Conservation (phyloP, 2,329 filamentous ascomycete species). For the Monosporascus sp. region DNA sequence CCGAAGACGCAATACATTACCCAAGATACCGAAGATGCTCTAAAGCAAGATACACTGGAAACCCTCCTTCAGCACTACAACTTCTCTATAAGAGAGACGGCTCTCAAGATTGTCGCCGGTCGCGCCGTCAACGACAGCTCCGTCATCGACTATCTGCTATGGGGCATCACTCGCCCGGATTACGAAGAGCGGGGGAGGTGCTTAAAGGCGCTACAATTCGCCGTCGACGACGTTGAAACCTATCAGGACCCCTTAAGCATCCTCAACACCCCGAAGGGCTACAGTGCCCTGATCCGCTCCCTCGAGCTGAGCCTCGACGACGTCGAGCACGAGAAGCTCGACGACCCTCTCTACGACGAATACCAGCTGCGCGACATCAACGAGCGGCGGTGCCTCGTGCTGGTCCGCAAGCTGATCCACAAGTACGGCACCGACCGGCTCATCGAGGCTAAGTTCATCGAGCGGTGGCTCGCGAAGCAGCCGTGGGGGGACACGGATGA, state of each 20-base stretch:
- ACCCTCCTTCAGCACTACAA: slow-evolving; percentile 67
- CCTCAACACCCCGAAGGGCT: slow-evolving; percentile 46
- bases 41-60: slow-evolving; percentile 60
- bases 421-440: slow-evolving; percentile 53
- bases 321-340: slow-evolving; percentile 43
- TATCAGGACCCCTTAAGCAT: slow-evolving; percentile 36
- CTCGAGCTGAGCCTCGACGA: slow-evolving; percentile 52
- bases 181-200: slow-evolving; percentile 55
- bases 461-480: slow-evolving; percentile 70
- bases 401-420: slow-evolving; percentile 53
- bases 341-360: slow-evolving; percentile 56
- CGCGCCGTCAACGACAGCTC: slow-evolving; percentile 53
- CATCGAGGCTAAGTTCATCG: slow-evolving; percentile 59
- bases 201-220: slow-evolving; percentile 50
- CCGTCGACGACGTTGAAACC: slow-evolving; percentile 38
- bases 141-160: slow-evolving; percentile 46
- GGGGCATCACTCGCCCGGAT: slow-evolving; percentile 52
- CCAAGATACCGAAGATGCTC: slow-evolving; percentile 68
- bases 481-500: slow-evolving; percentile 54
- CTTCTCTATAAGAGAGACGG: slow-evolving; percentile 65
- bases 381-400: slow-evolving; percentile 55
- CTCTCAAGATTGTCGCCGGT: slow-evolving; percentile 53
- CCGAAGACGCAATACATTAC: slow-evolving; percentile 69
- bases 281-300: slow-evolving; percentile 54
- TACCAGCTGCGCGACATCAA: slow-evolving; percentile 57